A percentile compares a stretch with the other conserved stretches of the same genome.
These are phyloP conservation scores for Trapa incisa DNA, from an alignment of 345 rosid genomes.

Conservation along the genomic window DNA sequence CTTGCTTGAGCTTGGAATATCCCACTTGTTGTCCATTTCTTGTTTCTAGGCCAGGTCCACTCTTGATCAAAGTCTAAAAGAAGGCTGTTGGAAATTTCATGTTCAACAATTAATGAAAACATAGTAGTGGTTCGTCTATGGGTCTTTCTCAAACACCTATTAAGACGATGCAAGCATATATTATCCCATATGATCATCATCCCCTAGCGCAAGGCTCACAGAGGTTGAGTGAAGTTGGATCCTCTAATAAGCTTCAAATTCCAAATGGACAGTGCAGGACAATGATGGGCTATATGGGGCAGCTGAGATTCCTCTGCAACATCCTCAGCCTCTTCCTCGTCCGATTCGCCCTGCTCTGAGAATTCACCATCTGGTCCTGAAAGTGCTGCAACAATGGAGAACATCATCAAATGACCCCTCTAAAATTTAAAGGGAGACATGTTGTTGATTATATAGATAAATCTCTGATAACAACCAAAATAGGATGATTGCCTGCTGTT, in stretches of 20 bases:
- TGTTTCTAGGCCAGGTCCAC: too few species aligned
- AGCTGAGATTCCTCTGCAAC: conserved; percentile 48
- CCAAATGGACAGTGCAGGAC: not conserved
- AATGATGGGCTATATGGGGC: conserved; percentile 21
- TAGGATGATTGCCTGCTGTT: conserved; percentile 1
- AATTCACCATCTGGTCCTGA: conserved; percentile 39
- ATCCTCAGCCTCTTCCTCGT: conserved; percentile 36
- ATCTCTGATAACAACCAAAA: not conserved
- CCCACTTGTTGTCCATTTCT: too few species aligned
- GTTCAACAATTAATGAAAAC: too few species aligned
- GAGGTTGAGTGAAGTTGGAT: not conserved
- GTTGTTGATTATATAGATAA: too few species aligned
- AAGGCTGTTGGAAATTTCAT: too few species aligned
- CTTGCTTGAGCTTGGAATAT: too few species aligned
- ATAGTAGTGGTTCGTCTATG: too few species aligned
- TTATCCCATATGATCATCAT: not conserved
- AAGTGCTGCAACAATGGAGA: conserved; percentile 25
- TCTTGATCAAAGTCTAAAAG: too few species aligned
- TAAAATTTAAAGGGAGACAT: not conserved
- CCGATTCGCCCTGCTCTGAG: conserved; percentile 32
- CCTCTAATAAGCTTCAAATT: too few species aligned
- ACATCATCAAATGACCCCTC: not conserved
- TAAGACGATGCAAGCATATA: too few species aligned
- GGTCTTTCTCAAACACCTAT: too few species aligned
- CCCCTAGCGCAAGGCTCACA: too few species aligned